Evolutionary conservation across 805 yeast species (phyloP), one percentile per base, ranked within the genome.

Genomic region (Kuraishia floccosa): DNA sequence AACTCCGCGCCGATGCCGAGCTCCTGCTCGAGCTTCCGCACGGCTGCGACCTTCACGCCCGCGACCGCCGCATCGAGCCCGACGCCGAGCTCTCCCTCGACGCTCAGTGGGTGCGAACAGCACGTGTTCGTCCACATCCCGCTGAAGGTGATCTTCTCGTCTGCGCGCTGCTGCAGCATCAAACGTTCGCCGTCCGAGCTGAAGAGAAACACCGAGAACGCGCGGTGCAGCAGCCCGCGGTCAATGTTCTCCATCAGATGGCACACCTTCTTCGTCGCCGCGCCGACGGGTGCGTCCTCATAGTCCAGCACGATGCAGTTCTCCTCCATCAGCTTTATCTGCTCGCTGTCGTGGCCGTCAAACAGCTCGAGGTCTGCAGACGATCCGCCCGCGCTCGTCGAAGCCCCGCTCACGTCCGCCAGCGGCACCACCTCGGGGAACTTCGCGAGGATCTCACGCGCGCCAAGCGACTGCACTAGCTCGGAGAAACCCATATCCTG

Each of bases 111-210:
- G 53, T 91, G 99, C 1, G 97, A 87, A 55, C 99, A 91, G 58
- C 99, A 91, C 2, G 99, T 91, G 54, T 91, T 91, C 17, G 99
- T 91, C 99, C 99, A 91, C 79, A 87, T 76, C 35, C 75, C 75
- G 1, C 97, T 94, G 56, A 91, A 91, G 1, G 99, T 91, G 59
- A 91, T 91, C 55, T 91, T 91, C 52, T 91, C 97, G 30, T 76
- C 75, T 0, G 99, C 97, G 44, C 99, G 75, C 60, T 89, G 96
- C 60, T 91, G 99, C 42, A 91, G 64, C 35, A 91, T 65, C 38
- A 91, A 66, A n/a, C n/a, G n/a, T 55, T 80, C 68, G 36, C 76
- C 75, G 27, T 82, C 72, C 15, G 70, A 71, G 53, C 86, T 79
- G 63, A 91, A 91, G 33, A 89, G 58, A 46, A 91, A 91, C n/a